These are phyloP conservation scores for Piromyces sp. DNA, from an alignment of 192 early-diverging fungal species.

Conservation along the genomic window DNA sequence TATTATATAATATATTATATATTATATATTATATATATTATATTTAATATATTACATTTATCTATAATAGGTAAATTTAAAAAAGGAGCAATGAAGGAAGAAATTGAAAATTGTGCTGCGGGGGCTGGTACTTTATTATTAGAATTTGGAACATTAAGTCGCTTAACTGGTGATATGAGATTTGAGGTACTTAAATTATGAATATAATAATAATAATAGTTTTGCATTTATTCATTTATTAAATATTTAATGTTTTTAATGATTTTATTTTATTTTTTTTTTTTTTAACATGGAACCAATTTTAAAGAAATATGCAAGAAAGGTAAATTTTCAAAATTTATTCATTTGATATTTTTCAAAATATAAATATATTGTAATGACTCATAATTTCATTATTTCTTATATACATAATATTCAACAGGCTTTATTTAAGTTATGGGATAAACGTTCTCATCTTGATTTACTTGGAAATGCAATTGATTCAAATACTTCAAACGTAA, in stretches of 20 bases:
- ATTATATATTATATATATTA: too few relatives aligned
- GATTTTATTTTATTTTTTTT: too few relatives aligned
- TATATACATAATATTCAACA: constrained; percentile 12
- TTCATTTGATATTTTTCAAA: too few relatives aligned
- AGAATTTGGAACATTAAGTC: constrained; percentile 81
- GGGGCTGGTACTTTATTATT: constrained; percentile 78
- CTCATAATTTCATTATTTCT: too few relatives aligned
- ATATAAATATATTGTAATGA: too few relatives aligned
- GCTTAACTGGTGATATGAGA: constrained; percentile 54
- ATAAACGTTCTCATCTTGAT: constrained; percentile 45
- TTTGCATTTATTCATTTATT: too few relatives aligned
- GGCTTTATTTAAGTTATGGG: constrained; percentile 67
- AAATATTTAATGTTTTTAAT: too few relatives aligned
- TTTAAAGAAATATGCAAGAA: constrained; percentile 5
- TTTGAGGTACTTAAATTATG: constrained; percentile 44
- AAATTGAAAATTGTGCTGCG: constrained; percentile 62
- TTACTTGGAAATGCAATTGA: constrained; percentile 75
- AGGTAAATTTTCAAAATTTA: too few relatives aligned
- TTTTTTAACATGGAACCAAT: too few relatives aligned
- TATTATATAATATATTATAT: too few relatives aligned
- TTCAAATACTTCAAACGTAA: neutral
- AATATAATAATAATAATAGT: neutral
- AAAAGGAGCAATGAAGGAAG: constrained; percentile 46
- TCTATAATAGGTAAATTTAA: constrained; percentile 50
- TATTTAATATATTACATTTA: too few relatives aligned